A percentile compares a stretch with the other conserved stretches of the same genome.
These are phyloP conservation scores for Pulveroboletus frians DNA, from an alignment of 768 basidiomycete species.

Conservation along the genomic window DNA sequence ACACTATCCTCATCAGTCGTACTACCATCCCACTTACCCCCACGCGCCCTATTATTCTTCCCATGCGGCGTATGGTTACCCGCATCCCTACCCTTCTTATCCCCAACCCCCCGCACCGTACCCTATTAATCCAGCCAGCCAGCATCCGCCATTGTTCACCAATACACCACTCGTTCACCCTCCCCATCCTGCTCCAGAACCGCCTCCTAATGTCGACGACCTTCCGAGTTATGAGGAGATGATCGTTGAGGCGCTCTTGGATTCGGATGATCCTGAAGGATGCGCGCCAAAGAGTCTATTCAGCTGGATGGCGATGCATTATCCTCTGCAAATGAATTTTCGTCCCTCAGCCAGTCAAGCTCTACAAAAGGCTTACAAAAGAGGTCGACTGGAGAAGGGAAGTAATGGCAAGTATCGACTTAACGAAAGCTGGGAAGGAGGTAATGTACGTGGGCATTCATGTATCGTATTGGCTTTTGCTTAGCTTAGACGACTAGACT, in stretches of 20 bases:
- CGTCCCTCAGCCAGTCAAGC: constrained; percentile 87
- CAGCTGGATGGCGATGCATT: constrained; percentile 76
- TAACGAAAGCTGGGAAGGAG: constrained; percentile 76
- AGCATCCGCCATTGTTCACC: constrained; percentile 31
- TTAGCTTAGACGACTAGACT: constrained; percentile 41
- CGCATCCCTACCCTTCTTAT: constrained; percentile 32
- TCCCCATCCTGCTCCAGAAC: constrained; percentile 29
- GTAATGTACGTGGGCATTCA: constrained; percentile 49
- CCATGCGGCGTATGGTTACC: constrained; percentile 35
- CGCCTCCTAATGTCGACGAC: constrained; percentile 37
- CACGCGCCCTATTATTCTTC: constrained; percentile 63
- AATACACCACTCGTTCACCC: constrained; percentile 33
- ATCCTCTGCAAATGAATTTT: constrained; percentile 85
- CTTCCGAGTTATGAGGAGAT: constrained; percentile 89
- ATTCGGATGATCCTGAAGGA: constrained; percentile 66
- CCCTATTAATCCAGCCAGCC: constrained; percentile 24
- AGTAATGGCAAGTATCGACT: constrained; percentile 69
- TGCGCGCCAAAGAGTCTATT: constrained; percentile 80
- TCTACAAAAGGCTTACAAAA: constrained; percentile 77
- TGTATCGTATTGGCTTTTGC: neutral
- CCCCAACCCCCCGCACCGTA: constrained; percentile 31
- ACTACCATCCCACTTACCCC: constrained; percentile 56
- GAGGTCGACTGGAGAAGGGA: constrained; percentile 75
- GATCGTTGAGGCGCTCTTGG: constrained; percentile 75
- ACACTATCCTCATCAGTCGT: constrained; percentile 51